phyloP scores from a whole-genome alignment of 352 stramenopile genomes.

The Pythium brachiatum region DNA sequence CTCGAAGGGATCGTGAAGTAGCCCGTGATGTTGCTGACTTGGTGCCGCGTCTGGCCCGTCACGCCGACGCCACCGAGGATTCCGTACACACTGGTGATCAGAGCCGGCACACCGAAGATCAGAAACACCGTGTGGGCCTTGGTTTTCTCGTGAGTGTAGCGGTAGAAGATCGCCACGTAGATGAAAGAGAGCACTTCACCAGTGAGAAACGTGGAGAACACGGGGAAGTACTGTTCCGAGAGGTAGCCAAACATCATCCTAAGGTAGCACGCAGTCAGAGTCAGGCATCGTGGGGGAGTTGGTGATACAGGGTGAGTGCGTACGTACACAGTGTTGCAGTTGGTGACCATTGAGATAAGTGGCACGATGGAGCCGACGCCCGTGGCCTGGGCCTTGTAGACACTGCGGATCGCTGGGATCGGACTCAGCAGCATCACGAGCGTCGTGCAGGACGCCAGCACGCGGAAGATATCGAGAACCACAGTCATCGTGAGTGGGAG shows the following conservation, averaged over 20 bases:
- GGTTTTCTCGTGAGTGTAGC: constrained; percentile 34
- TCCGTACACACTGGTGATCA: constrained; percentile 36
- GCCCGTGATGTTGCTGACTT: constrained; percentile 32
- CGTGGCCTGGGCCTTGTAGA: constrained; percentile 32
- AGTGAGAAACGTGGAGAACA: constrained; percentile 41
- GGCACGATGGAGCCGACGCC: constrained; percentile 29
- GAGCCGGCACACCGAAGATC: constrained; percentile 18
- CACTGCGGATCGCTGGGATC: constrained; percentile 31
- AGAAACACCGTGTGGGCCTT: constrained; percentile 34
- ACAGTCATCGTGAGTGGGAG: not conserved
- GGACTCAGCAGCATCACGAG: constrained; percentile 41
- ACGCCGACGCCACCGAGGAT: constrained; percentile 29
- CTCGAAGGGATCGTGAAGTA: constrained; percentile 42
- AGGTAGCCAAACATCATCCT: constrained; percentile 44
- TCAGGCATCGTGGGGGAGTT: not conserved
- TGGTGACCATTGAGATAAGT: constrained; percentile 30
- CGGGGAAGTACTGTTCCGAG: constrained; percentile 36
- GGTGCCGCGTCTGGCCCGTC: constrained; percentile 28
- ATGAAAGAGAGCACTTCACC: constrained; percentile 32
- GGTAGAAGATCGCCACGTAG: constrained; percentile 50
- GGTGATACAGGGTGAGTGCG: too few species aligned
- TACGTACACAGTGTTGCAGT: constrained; percentile 32
- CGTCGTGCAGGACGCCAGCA: constrained; percentile 28
- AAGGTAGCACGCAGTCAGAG: not conserved
- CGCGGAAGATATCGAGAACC: constrained; percentile 25